phyloP scores from a whole-genome alignment of 2,329 filamentous ascomycete genomes.

The Colletotrichum sp. region DNA sequence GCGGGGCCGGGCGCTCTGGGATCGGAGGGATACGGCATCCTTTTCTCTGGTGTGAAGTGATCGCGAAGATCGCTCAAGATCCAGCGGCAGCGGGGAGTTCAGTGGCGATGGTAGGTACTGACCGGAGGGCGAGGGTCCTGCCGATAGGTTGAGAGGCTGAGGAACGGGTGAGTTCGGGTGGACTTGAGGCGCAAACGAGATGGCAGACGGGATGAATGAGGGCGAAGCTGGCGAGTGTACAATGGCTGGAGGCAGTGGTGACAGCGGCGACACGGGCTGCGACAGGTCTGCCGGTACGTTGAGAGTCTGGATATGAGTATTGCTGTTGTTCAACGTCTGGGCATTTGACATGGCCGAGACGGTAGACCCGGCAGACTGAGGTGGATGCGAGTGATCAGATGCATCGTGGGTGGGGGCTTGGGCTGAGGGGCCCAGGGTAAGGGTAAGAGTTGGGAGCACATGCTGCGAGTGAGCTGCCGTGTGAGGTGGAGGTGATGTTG shows the following conservation, averaged over 20 bases:
- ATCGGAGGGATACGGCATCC: conserved; percentile 7
- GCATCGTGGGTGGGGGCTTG: conserved; percentile 11
- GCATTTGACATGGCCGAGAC: background rate
- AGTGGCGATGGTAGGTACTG: conserved; percentile 16
- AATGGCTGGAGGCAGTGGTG: background rate
- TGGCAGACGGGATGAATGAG: conserved; percentile 14
- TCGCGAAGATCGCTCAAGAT: background rate
- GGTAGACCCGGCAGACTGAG: conserved; percentile 4
- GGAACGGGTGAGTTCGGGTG: conserved; percentile 14
- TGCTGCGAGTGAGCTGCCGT: background rate
- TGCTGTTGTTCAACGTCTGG: background rate
- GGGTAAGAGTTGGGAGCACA: conserved; percentile 2
- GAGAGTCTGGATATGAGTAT: conserved; percentile 4
- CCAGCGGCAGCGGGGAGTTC: conserved; percentile 10
- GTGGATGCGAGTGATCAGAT: background rate
- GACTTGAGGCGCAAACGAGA: conserved; percentile 18
- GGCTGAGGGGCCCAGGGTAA: conserved; percentile 11
- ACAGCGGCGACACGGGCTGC: conserved; percentile 5
- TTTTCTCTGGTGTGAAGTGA: background rate
- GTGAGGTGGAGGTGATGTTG: background rate
- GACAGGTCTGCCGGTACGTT: background rate
- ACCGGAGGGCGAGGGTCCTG: background rate
- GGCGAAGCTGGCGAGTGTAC: conserved; percentile 4
- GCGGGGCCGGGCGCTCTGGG: conserved; percentile 12
- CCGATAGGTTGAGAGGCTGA: conserved; percentile 14